Evolutionary conservation across 352 stramenopile genomes (phyloP).

Genomic region (Elongisporangium prolatum): DNA sequence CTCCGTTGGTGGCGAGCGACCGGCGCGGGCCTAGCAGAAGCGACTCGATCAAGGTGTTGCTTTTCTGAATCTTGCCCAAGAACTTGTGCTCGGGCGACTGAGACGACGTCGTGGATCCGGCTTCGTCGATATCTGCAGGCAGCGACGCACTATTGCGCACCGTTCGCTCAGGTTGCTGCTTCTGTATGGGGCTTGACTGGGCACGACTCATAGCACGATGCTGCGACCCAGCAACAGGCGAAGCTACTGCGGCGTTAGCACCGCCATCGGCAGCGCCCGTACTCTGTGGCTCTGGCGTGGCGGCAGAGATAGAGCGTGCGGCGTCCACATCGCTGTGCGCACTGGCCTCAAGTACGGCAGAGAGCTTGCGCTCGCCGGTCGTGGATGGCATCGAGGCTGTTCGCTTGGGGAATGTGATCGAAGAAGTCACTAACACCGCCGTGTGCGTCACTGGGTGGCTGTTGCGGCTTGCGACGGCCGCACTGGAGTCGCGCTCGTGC

Average conservation of each 20-base stretch:
- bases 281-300: neutral
- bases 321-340: neutral
- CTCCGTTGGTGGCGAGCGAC: neutral
- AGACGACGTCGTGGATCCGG: conserved; percentile 1
- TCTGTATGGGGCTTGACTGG: neutral
- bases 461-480: neutral
- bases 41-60: conserved; percentile 19
- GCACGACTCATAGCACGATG: neutral
- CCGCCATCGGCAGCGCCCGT: neutral
- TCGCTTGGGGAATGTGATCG: neutral
- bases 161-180: neutral
- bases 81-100: conserved; percentile 29
- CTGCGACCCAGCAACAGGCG: neutral
- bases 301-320: neutral
- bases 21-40: conserved; percentile 5
- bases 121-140: neutral
- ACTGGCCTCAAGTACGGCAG: neutral
- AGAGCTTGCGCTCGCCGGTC: neutral
- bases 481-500: neutral
- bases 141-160: conserved; percentile 1
- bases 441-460: neutral
- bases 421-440: neutral
- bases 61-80: conserved; percentile 12
- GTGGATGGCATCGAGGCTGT: neutral
- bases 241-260: neutral